Percentiles rank a stretch among this genome's conserved stretches.
Evolutionary conservation across 1,139 yeast genomes (phyloP).

Genomic region (Taphrina communis): DNA sequence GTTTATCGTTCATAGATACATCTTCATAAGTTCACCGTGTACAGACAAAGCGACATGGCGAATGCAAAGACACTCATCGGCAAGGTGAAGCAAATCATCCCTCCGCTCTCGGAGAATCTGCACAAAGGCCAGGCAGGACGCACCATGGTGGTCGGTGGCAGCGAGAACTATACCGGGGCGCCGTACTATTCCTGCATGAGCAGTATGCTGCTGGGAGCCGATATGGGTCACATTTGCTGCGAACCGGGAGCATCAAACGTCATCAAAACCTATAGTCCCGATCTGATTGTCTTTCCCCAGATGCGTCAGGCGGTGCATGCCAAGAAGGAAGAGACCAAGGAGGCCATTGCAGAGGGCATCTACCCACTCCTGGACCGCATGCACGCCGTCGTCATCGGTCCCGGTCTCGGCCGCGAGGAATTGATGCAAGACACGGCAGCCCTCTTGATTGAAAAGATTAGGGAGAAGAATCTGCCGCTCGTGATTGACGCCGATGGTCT

Average conservation of each 20-base stretch:
- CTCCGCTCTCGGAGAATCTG: slow-evolving; percentile 51
- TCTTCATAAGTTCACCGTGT: background rate
- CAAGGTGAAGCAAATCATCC: slow-evolving; percentile 37
- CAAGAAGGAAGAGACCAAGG: slow-evolving; percentile 23
- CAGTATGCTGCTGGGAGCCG: slow-evolving; percentile 70
- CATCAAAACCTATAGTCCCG: slow-evolving; percentile 87
- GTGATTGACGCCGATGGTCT: slow-evolving; percentile 91
- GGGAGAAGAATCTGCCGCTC: slow-evolving; percentile 63
- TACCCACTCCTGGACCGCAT: slow-evolving; percentile 63
- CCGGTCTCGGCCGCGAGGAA: slow-evolving; percentile 87
- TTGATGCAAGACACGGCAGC: slow-evolving; percentile 68
- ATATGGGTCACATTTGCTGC: slow-evolving; percentile 85
- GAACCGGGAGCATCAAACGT: slow-evolving; percentile 77
- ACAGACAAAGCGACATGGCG: slow-evolving; percentile 12
- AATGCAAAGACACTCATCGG: slow-evolving; percentile 11
- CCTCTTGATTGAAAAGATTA: slow-evolving; percentile 64
- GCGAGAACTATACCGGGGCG: slow-evolving; percentile 95
- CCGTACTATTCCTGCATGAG: slow-evolving; percentile 71
- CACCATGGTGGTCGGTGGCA: slow-evolving; percentile 87
- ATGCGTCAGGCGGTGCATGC: slow-evolving; percentile 53
- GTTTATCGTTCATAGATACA: too few relatives aligned
- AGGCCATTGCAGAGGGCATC: slow-evolving; percentile 64
- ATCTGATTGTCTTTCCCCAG: slow-evolving; percentile 95
- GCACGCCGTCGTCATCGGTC: slow-evolving; percentile 87
- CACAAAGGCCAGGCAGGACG: slow-evolving; percentile 95